Evolutionary conservation across 1,139 yeast species (phyloP), one percentile per base, ranked within the genome.

Genomic region (Debaryomyces robertsiae): DNA sequence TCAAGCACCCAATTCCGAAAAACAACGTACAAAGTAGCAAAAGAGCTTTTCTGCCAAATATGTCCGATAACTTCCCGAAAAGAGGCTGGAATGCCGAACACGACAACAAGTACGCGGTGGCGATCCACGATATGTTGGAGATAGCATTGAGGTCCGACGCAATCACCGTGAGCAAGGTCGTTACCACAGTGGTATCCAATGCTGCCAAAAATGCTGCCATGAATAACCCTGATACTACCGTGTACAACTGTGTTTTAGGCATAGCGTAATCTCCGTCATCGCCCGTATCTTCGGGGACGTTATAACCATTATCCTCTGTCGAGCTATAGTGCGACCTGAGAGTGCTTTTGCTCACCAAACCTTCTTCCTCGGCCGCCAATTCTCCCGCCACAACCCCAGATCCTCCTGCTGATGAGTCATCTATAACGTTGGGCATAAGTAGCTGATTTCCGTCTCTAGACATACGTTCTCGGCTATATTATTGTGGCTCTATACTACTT

Each of bases 51-150:
- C 96, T 75, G 15, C 96, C 96, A 59, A 84, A 88, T 32, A 89
- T 86, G 54, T 89, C 96, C 3, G 94, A 83, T 25, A 90, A 62
- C 55, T 88, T 89, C 17, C 96, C 96, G 51, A 83, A 88, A 17
- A 90, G 63, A 1, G 96, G 96, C 61, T 73, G 78, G 52, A 70
- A 71, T 1, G 77, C 77, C 1, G 78, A 62, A 10, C 71, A 60
- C 4, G 75, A 64, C 43, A 73, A 58, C 42, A 73, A 54, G 43
- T 65, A 67, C 3, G 76, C 64, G 18, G 75, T 69, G 17, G 79
- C 75, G 44, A 70, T 73, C 81, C 76, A 73, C 18, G 76, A 68
- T 43, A 73, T 66, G 49, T 65, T 60, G 24, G 66, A 57, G 34
- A 69, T 62, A 22, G 72, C 65, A 45, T 65, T 50, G 53, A 73